These are phyloP conservation scores for Crucibulum laeve DNA, from an alignment of 768 basidiomycete genomes.

Conservation along the genomic window DNA sequence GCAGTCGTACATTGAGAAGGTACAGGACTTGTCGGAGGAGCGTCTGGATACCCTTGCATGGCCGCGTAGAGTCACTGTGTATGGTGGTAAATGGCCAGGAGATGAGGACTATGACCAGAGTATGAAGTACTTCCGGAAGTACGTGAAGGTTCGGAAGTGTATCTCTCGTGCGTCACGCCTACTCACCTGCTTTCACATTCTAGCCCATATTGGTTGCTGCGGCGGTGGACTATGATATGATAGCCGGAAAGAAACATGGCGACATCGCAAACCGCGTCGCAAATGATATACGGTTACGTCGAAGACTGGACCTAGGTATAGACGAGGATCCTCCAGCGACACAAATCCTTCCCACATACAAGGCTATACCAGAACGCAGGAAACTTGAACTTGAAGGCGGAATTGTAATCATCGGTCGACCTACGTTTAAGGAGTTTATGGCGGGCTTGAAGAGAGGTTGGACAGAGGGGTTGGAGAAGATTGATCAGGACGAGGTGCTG, in stretches of 20 bases:
- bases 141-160: slow-evolving; percentile 76
- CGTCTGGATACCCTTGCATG: slow-evolving; percentile 58
- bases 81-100: slow-evolving; percentile 88
- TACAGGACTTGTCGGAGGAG: slow-evolving; percentile 71
- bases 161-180: background rate
- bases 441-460: slow-evolving; percentile 82
- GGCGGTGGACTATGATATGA: slow-evolving; percentile 87
- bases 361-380: slow-evolving; percentile 45
- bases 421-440: slow-evolving; percentile 94
- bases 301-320: slow-evolving; percentile 64
- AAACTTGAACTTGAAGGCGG: slow-evolving; percentile 76
- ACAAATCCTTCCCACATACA: slow-evolving; percentile 48
- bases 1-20: slow-evolving; percentile 73
- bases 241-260: slow-evolving; percentile 78
- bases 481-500: slow-evolving; percentile 71
- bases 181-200: background rate
- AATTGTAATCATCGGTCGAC: slow-evolving; percentile 79
- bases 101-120: slow-evolving; percentile 89
- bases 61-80: slow-evolving; percentile 80
- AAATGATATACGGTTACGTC: slow-evolving; percentile 64
- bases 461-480: slow-evolving; percentile 63
- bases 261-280: slow-evolving; percentile 77
- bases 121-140: slow-evolving; percentile 90
- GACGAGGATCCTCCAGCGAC: slow-evolving; percentile 41
- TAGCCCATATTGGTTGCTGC: slow-evolving; percentile 94